phyloP scores from a whole-genome alignment of 192 early-diverging fungal species.

The Coemansia sp. region DNA sequence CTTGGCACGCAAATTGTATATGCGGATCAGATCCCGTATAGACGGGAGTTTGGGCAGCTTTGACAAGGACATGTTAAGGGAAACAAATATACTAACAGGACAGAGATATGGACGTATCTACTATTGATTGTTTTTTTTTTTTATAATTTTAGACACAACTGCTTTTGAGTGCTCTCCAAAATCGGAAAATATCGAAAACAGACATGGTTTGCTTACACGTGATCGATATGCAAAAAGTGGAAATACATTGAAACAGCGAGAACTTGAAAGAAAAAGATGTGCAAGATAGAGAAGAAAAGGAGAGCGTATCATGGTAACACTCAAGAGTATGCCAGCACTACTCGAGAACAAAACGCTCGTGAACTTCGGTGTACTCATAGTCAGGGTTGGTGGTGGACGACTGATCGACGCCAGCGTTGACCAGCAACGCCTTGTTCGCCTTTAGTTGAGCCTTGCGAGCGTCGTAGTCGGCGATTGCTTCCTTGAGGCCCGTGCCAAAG shows the following conservation, averaged over 20 bases:
- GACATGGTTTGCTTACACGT: background rate
- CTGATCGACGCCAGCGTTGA: conserved; percentile 1
- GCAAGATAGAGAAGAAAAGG: background rate
- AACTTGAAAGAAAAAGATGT: background rate
- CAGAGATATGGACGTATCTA: background rate
- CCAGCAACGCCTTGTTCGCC: conserved; percentile 31
- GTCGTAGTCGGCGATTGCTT: conserved; percentile 53
- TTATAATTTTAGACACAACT: background rate
- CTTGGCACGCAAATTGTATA: conserved; percentile 71
- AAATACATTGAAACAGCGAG: background rate
- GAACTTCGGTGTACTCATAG: conserved; percentile 53
- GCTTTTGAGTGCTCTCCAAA: background rate
- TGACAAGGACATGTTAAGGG: conserved; percentile 18
- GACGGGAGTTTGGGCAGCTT: conserved; percentile 63
- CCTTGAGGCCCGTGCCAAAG: conserved; percentile 54
- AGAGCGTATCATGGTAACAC: background rate
- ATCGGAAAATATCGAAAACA: background rate
- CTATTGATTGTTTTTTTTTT: background rate
- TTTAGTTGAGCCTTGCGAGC: conserved; percentile 66
- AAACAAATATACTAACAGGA: background rate
- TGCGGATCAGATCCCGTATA: conserved; percentile 68
- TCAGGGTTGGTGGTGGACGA: conserved; percentile 8
- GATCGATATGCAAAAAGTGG: background rate
- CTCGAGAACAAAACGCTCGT: conserved; percentile 50
- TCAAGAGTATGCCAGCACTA: conserved; percentile 8